These are phyloP conservation scores for Hanseniaspora lindneri DNA, from an alignment of 805 yeast genomes.

Conservation along the genomic window DNA sequence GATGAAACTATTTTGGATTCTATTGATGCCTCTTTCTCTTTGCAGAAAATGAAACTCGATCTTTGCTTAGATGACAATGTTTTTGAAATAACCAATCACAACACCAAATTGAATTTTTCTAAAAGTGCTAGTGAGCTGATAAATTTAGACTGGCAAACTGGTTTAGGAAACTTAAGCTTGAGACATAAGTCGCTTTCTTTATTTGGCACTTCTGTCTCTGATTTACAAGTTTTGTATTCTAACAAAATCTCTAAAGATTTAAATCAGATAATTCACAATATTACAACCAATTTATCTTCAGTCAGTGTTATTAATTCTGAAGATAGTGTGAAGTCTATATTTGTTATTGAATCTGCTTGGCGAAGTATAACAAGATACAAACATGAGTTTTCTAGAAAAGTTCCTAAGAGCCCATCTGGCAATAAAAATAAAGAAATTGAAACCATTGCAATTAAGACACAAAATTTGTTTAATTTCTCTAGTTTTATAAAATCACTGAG, in stretches of 20 bases:
- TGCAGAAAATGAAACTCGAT: slow-evolving; percentile 3
- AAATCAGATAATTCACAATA: neutral
- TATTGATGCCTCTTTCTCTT: neutral
- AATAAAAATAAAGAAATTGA: neutral
- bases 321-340: slow-evolving; percentile 8
- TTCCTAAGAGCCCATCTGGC: neutral
- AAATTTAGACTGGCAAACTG: neutral
- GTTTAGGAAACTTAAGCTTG: neutral
- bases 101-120: neutral
- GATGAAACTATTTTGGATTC: neutral
- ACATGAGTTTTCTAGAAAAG: neutral
- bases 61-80: slow-evolving; percentile 5
- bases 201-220: slow-evolving; percentile 2
- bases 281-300: neutral
- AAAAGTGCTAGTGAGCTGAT: neutral
- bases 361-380: neutral
- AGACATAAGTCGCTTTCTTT: neutral
- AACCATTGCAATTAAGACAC: neutral
- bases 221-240: neutral
- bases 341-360: neutral
- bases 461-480: neutral
- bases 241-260: neutral
- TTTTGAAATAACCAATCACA: slow-evolving; percentile 11
- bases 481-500: neutral
- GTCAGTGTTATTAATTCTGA: slow-evolving; percentile 1